phyloP scores from a whole-genome alignment of 73 alveolate species.

The Paramecium primaurelia region DNA sequence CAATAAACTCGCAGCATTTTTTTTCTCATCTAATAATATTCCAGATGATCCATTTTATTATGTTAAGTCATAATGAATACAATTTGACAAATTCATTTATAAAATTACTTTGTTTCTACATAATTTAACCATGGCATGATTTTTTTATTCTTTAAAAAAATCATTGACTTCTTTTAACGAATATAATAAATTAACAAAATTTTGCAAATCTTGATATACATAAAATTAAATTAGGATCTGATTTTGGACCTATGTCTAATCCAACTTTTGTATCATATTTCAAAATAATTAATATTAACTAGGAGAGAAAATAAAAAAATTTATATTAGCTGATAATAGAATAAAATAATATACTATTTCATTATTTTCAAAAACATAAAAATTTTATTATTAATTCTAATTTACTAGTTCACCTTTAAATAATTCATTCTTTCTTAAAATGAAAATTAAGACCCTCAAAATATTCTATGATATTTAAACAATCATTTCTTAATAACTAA shows the following conservation, averaged over 20 bases:
- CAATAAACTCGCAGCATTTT: neutral
- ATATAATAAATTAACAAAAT: neutral
- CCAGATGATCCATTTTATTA: neutral
- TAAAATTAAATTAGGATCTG: neutral
- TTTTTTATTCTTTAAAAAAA: neutral
- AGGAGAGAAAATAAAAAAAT: neutral
- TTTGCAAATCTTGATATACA: neutral
- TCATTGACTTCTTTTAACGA: neutral
- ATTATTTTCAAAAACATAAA: no score
- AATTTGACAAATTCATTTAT: neutral
- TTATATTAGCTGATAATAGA: neutral
- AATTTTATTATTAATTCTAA: no score
- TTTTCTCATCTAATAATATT: neutral
- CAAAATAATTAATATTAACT: no score
- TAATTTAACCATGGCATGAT: neutral
- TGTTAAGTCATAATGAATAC: neutral
- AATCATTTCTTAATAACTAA: no score
- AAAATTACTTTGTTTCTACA: neutral
- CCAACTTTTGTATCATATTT: neutral
- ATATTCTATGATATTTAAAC: no score
- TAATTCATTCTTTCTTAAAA: no score
- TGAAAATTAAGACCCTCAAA: no score
- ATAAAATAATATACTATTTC: neutral
- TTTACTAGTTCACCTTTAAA: no score
- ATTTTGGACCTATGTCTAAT: neutral